Evolutionary conservation across 2,329 filamentous ascomycete genomes (phyloP).

Genomic region (Phaeosphaeria sp.): DNA sequence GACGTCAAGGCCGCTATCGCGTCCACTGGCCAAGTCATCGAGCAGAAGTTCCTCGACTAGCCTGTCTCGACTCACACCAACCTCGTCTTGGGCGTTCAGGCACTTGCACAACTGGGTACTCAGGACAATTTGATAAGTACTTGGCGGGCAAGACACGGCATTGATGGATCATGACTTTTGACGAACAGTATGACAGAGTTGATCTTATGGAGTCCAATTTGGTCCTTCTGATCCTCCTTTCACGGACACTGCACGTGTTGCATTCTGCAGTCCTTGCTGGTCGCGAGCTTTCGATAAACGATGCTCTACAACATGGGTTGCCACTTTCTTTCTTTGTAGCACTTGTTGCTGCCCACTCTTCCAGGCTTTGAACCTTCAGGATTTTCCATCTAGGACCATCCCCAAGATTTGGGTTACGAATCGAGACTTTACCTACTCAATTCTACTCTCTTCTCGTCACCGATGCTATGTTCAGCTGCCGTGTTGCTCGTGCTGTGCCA

Average conservation of each 20-base stretch:
- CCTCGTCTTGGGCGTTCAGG: background rate
- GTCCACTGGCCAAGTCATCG: background rate
- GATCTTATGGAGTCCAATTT: background rate
- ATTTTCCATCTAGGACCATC: background rate
- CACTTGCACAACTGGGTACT: background rate
- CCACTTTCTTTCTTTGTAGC: background rate
- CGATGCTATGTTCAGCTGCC: background rate
- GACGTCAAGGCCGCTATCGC: conserved; percentile 18
- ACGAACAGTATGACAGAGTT: background rate
- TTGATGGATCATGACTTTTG: background rate
- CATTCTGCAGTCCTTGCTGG: background rate
- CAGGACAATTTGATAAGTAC: background rate
- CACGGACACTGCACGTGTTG: background rate
- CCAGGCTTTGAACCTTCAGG: background rate
- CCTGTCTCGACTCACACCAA: background rate
- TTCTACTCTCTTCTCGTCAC: background rate
- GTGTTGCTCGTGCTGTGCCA: background rate
- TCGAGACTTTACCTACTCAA: background rate
- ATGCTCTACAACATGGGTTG: background rate
- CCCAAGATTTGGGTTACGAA: background rate
- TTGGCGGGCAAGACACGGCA: background rate
- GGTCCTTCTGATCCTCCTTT: background rate
- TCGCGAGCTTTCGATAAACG: conserved; percentile 1
- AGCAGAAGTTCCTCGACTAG: background rate
- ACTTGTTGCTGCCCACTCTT: background rate